Evolutionary conservation across 306 rosid species (phyloP).

Genomic region (Lathyrus oleraceus): DNA sequence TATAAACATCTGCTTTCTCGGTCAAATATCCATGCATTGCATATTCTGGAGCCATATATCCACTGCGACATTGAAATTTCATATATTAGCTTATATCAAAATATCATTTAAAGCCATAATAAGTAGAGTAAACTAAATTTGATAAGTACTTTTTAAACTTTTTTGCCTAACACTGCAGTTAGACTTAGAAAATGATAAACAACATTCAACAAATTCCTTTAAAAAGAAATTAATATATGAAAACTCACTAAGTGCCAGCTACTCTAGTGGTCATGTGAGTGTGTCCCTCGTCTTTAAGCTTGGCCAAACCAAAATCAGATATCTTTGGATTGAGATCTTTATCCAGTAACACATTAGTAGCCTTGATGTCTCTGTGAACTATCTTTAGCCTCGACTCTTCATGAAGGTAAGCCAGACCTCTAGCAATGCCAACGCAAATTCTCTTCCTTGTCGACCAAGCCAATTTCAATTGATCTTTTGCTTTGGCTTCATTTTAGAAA

Average conservation of each 20-base stretch:
- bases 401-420: slow-evolving; percentile 75
- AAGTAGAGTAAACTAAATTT: background rate
- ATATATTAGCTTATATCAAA: background rate
- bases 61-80: slow-evolving; percentile 37
- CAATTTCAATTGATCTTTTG: slow-evolving; percentile 36
- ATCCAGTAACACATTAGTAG: slow-evolving; percentile 74
- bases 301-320: slow-evolving; percentile 77
- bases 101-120: background rate
- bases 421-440: slow-evolving; percentile 72
- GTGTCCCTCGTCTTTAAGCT: slow-evolving; percentile 63
- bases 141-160: background rate
- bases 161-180: background rate
- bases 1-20: slow-evolving; percentile 80
- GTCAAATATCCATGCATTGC: slow-evolving; percentile 75
- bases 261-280: slow-evolving; percentile 73
- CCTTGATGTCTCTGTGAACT: slow-evolving; percentile 82
- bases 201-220: background rate
- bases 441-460: slow-evolving; percentile 69
- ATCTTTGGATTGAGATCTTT: slow-evolving; percentile 68
- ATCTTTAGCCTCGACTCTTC: slow-evolving; percentile 80
- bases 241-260: slow-evolving; percentile 69
- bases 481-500: slow-evolving; percentile 38
- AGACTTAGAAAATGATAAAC: background rate
- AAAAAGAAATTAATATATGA: background rate
- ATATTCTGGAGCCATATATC: slow-evolving; percentile 65